Conservation (phyloP, 371 early-diverging fungal species). For the Mucor ambiguus region DNA sequence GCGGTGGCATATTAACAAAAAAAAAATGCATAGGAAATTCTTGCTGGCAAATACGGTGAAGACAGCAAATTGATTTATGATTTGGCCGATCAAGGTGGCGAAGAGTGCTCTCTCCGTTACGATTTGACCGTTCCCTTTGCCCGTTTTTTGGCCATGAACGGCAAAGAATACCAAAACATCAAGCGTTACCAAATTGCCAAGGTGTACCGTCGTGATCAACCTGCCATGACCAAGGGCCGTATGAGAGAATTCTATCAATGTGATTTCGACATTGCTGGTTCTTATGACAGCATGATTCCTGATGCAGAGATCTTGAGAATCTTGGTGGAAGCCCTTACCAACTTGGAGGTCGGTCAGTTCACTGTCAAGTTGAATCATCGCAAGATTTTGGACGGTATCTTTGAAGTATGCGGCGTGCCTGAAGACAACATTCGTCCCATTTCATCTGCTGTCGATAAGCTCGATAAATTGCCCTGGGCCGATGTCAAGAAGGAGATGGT, state of each 20-base stretch:
- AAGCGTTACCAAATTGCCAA: conserved; percentile 99
- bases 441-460: conserved; percentile 98
- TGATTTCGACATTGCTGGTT: conserved; percentile 99
- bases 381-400: conserved; percentile 96
- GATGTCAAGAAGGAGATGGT: conserved; percentile 97
- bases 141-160: conserved; percentile 96
- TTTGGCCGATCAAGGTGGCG: conserved; percentile 98
- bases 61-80: conserved; percentile 99
- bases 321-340: conserved; percentile 79
- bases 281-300: conserved; percentile 94
- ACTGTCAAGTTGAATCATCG: conserved; percentile 96
- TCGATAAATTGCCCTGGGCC: conserved; percentile 92
- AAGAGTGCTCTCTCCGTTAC: conserved; percentile 96
- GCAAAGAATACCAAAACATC: conserved; percentile 80
- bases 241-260: conserved; percentile 99
- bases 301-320: conserved; percentile 96
- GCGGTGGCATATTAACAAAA: background rate
- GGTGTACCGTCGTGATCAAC: conserved; percentile 99
- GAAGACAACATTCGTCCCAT: conserved; percentile 84
- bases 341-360: conserved; percentile 83
- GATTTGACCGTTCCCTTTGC: conserved; percentile 99
- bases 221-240: conserved; percentile 97
- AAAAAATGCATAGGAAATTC: conserved; percentile 69
- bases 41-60: conserved; percentile 99
- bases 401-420: conserved; percentile 96